A percentile compares a stretch with the other conserved stretches of the same genome.
phyloP scores from a whole-genome alignment of 345 rosid species.

The Dipteronia dyeriana region DNA sequence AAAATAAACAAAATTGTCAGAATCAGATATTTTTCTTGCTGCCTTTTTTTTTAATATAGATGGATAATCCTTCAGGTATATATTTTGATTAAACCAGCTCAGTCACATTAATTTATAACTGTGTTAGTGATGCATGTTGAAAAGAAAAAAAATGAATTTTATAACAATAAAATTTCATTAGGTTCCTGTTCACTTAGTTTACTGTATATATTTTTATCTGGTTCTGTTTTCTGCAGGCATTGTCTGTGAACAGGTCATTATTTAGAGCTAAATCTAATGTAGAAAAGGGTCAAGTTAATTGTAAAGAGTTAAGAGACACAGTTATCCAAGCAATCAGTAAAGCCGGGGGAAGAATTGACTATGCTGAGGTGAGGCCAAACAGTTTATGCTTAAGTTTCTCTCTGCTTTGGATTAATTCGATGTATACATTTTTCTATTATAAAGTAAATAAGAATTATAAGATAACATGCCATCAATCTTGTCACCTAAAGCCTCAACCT shows the following conservation, averaged over 20 bases:
- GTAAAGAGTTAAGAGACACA: conserved; percentile 47
- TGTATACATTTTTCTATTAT: background rate
- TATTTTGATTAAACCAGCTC: background rate
- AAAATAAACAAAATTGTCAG: background rate
- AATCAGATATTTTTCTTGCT: background rate
- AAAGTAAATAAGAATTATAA: background rate
- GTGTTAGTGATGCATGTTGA: background rate
- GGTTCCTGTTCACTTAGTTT: background rate
- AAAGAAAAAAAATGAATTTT: too few relatives aligned
- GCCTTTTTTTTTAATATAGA: background rate
- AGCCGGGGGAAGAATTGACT: conserved; percentile 80
- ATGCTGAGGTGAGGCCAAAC: conserved; percentile 64
- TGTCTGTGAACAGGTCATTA: conserved; percentile 75
- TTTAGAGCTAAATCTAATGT: conserved; percentile 50
- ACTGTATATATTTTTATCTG: background rate
- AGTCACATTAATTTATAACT: background rate
- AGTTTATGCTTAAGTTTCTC: background rate
- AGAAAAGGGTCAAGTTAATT: conserved; percentile 43
- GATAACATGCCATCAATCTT: background rate
- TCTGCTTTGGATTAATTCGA: background rate
- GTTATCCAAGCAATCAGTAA: conserved; percentile 48
- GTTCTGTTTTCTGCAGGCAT: conserved; percentile 50
- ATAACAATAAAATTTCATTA: background rate
- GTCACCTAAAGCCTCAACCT: background rate
- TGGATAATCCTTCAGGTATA: background rate